These are phyloP conservation scores for Rhodosporidiobolus sp. DNA, from an alignment of 768 basidiomycete species.

Conservation along the genomic window DNA sequence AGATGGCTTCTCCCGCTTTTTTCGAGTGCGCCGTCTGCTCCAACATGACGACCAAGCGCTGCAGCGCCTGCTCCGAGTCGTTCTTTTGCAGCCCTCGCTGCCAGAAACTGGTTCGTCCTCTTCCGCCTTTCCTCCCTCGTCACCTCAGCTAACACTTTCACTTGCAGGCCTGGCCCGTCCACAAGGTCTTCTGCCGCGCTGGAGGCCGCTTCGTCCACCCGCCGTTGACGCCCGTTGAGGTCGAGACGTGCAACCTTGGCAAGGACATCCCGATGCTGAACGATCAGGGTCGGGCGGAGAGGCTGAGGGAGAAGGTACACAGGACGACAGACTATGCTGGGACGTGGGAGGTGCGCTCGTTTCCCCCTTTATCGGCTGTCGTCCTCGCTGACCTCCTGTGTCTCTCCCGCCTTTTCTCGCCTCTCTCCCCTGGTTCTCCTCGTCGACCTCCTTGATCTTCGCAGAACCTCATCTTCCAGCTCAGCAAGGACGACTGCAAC, in stretches of 20 bases:
- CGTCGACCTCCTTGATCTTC: not conserved
- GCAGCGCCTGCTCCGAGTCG: not conserved
- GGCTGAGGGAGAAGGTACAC: not conserved
- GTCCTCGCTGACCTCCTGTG: too few relatives aligned
- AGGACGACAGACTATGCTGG: not conserved
- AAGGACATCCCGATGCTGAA: not conserved
- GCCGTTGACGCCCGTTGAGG: not conserved
- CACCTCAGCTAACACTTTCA: not conserved
- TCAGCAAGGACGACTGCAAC: too few relatives aligned
- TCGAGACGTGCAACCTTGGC: not conserved
- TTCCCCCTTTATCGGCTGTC: not conserved
- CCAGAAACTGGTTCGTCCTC: not conserved
- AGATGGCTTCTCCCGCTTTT: too few relatives aligned
- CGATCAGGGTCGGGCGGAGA: not conserved
- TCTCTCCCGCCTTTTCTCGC: too few relatives aligned
- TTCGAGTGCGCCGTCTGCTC: not conserved
- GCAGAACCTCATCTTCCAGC: not conserved
- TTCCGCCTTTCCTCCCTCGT: too few relatives aligned
- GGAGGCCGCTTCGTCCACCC: not conserved
- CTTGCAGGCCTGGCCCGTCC: not conserved
- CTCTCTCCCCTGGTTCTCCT: not conserved
- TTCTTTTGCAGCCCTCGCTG: not conserved
- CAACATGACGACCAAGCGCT: not conserved
- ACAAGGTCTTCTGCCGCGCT: not conserved
- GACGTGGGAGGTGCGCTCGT: not conserved